Conservation (phyloP, 257 asterid species). For the Sherardia arvensis region DNA sequence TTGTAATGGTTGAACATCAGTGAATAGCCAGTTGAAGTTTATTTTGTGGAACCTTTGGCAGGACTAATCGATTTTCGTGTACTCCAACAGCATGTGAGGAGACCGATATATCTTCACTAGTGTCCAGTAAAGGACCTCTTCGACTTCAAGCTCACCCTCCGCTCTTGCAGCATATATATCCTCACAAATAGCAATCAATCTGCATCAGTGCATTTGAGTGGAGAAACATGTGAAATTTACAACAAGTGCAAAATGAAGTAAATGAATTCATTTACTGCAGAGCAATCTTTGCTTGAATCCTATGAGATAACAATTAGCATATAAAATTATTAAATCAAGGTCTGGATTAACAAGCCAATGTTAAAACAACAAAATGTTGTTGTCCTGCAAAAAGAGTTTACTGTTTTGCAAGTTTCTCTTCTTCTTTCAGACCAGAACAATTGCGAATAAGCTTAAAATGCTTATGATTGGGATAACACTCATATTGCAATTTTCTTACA, state of each 20-base stretch:
- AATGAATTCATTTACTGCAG: too few relatives aligned
- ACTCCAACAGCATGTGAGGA: constrained; percentile 90
- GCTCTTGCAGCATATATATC: constrained; percentile 96
- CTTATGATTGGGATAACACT: background rate
- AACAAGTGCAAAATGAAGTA: too few relatives aligned
- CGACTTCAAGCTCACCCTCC: constrained; percentile 92
- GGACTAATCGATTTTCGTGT: constrained; percentile 69
- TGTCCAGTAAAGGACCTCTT: constrained; percentile 95
- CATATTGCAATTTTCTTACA: background rate
- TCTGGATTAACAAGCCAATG: too few relatives aligned
- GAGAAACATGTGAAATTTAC: background rate
- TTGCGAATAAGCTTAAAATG: background rate
- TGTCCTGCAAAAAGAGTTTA: background rate
- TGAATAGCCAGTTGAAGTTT: too few relatives aligned
- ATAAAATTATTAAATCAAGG: too few relatives aligned
- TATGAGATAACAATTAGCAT: too few relatives aligned
- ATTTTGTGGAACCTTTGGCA: too few relatives aligned
- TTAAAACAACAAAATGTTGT: too few relatives aligned
- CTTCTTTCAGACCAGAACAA: background rate
- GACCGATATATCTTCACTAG: constrained; percentile 85
- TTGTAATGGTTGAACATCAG: too few relatives aligned
- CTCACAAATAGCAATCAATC: constrained; percentile 94
- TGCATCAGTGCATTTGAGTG: constrained; percentile 14
- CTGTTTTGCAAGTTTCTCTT: background rate
- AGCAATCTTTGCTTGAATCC: too few relatives aligned